Percentiles rank a stretch among this genome's conserved stretches.
Evolutionary conservation across 768 basidiomycete species (phyloP).

Genomic region (Pulveroboletus frians): DNA sequence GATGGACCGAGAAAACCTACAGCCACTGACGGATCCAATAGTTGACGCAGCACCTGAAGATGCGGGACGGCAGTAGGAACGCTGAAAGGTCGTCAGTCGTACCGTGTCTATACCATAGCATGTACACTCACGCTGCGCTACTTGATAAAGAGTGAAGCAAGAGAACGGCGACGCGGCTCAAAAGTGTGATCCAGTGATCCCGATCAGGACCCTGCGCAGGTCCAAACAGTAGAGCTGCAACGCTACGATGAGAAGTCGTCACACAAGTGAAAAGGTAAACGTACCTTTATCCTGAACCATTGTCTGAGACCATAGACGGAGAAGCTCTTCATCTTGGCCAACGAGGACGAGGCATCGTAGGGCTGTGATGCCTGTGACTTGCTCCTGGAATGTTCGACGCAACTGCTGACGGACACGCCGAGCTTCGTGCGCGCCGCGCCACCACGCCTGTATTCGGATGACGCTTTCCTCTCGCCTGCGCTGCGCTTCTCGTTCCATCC

Average conservation of each 20-base stretch:
- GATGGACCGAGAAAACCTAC: conserved; percentile 20
- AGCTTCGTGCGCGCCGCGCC: conserved; percentile 48
- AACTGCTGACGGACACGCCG: conserved; percentile 41
- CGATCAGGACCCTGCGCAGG: conserved; percentile 35
- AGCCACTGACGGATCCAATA: conserved; percentile 33
- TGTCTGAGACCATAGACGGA: conserved; percentile 31
- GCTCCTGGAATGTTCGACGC: conserved; percentile 44
- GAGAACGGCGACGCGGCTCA: conserved; percentile 44
- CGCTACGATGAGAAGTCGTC: conserved; percentile 1
- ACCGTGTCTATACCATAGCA: neutral
- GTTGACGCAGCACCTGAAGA: conserved; percentile 45
- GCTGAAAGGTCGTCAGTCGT: conserved; percentile 30
- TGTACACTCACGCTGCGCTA: conserved; percentile 43
- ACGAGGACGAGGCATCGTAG: conserved; percentile 64
- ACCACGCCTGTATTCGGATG: conserved; percentile 62
- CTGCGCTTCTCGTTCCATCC: conserved; percentile 52
- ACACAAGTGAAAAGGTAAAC: neutral
- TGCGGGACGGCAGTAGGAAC: conserved; percentile 40
- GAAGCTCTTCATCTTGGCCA: conserved; percentile 35
- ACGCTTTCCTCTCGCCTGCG: conserved; percentile 57
- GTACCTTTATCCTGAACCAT: conserved; percentile 20
- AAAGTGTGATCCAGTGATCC: conserved; percentile 57
- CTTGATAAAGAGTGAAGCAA: conserved; percentile 50
- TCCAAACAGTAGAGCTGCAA: conserved; percentile 37
- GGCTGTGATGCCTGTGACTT: conserved; percentile 50